A percentile compares a stretch with the other conserved stretches of the same genome.
Conservation (phyloP, 495 filamentous ascomycete genomes). For the Glarea lozoyensis region DNA sequence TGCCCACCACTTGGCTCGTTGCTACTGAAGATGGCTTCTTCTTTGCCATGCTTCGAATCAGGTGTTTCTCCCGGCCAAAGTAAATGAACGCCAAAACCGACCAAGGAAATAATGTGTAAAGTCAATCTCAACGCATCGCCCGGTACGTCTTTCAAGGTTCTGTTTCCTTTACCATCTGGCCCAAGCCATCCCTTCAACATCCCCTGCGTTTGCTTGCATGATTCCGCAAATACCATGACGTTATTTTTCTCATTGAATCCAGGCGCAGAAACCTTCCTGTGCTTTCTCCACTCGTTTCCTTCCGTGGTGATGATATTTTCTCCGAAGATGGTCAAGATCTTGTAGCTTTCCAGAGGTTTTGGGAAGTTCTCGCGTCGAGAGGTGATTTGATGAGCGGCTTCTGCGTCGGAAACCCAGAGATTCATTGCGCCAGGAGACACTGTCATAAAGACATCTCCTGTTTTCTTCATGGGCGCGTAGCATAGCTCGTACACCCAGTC, state of each 20-base stretch:
- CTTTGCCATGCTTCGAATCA: conserved; percentile 27
- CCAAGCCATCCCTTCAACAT: conserved; percentile 44
- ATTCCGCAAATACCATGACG: conserved; percentile 51
- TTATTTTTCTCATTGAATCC: conserved; percentile 69
- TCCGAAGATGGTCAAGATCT: conserved; percentile 51
- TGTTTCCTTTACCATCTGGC: conserved; percentile 15
- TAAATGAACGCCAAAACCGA: conserved; percentile 53
- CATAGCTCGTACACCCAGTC: conserved; percentile 33
- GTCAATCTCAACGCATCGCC: conserved; percentile 53
- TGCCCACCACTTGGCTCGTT: conserved; percentile 41
- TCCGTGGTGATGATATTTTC: conserved; percentile 56
- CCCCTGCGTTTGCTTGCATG: conserved; percentile 45
- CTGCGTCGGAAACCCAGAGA: conserved; percentile 45
- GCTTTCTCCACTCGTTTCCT: conserved; percentile 56
- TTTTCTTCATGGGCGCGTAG: conserved; percentile 30
- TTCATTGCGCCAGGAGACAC: conserved; percentile 38
- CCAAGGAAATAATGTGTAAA: conserved; percentile 59
- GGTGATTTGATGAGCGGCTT: conserved; percentile 50
- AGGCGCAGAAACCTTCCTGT: conserved; percentile 58
- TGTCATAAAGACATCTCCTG: conserved; percentile 45
- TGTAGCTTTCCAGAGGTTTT: conserved; percentile 52
- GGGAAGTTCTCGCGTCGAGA: conserved; percentile 55
- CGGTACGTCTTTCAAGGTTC: conserved; percentile 40
- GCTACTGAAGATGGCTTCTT: conserved; percentile 23
- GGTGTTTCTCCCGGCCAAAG: conserved; percentile 39